These are phyloP conservation scores for Boletus edulis DNA, from an alignment of 768 basidiomycete genomes.

Conservation along the genomic window DNA sequence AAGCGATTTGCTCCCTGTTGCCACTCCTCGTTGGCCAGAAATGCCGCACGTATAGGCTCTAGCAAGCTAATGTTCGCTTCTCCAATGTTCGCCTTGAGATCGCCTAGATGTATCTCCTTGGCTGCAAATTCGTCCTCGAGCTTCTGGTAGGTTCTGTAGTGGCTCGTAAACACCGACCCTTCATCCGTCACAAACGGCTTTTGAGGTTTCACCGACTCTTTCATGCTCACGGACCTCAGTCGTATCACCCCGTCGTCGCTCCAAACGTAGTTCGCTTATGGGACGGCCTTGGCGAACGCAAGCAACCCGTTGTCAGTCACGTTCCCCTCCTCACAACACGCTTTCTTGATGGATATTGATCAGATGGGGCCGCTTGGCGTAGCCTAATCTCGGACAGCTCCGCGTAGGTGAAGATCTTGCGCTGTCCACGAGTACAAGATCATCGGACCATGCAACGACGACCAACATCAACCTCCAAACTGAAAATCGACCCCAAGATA, in stretches of 20 bases:
- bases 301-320: constrained; percentile 89
- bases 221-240: constrained; percentile 39
- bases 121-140: constrained; percentile 73
- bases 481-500: too few relatives aligned
- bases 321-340: constrained; percentile 95
- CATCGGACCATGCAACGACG: too few relatives aligned
- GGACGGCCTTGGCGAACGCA: constrained; percentile 85
- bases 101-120: constrained; percentile 83
- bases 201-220: constrained; percentile 49
- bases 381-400: constrained; percentile 91
- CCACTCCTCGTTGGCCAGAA: constrained; percentile 78
- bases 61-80: constrained; percentile 72
- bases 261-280: constrained; percentile 71
- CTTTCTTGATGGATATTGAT: constrained; percentile 92
- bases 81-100: constrained; percentile 78
- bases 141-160: constrained; percentile 20
- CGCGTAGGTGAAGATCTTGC: constrained; percentile 93
- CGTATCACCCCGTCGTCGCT: constrained; percentile 47
- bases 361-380: constrained; percentile 90
- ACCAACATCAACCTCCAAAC: too few relatives aligned
- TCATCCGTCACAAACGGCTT: constrained; percentile 50
- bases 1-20: constrained; percentile 66
- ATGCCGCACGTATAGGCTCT: constrained; percentile 77
- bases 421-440: too few relatives aligned
- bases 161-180: too few relatives aligned